Base-by-base conservation (phyloP, 177 flowering plant species). In the Tripterygium wilfordii region DNA sequence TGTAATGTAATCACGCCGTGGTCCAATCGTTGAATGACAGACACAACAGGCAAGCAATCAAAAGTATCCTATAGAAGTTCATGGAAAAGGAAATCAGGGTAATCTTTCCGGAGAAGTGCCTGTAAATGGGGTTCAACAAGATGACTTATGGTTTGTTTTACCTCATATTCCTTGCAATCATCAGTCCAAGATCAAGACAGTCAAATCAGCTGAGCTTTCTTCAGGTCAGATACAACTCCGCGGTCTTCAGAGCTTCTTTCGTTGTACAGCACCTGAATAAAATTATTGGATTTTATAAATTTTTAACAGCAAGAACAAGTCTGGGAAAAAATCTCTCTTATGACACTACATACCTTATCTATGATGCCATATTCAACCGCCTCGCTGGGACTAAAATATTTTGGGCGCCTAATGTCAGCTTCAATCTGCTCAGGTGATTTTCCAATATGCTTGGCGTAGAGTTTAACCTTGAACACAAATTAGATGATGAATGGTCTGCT, bases 321-420 rank as follows among this genome's bases (percentile, higher is more conserved):
- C 25, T 7, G 12, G 24, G 18, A n/a, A 5, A 0, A 38, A 30
- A 6, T 6, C 17, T 37, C 1, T 15, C 32, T n/a, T 9, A 36
- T 6, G 7, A 55, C 28, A n/a, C 14, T 13, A 24, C 4, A 13
- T 67, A 92, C 97, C 96, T 86, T 86, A 65, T 86, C 99, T 41
- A 89, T 89, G 72, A 92, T 70, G n/a, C 99, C 97, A 63, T 89
- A 92, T 53, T 89, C 99, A 63, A 89, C 87, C 3, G 97, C 99
- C 61, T 88, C 96, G 64, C 78, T 78, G 8, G 99, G 96, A 41
- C 77, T 86, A 67, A 92, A 92, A 61, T 92, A 92, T 67, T 89
- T 92, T 49, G 99, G 97, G 21, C 86, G 82, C 48, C 78, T 61
- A 27, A 89, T 84, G 58, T 92, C 99, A 26, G 66, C 78, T 65